Conservation (phyloP, 345 rosid species). For the Eutrema japonicum region DNA sequence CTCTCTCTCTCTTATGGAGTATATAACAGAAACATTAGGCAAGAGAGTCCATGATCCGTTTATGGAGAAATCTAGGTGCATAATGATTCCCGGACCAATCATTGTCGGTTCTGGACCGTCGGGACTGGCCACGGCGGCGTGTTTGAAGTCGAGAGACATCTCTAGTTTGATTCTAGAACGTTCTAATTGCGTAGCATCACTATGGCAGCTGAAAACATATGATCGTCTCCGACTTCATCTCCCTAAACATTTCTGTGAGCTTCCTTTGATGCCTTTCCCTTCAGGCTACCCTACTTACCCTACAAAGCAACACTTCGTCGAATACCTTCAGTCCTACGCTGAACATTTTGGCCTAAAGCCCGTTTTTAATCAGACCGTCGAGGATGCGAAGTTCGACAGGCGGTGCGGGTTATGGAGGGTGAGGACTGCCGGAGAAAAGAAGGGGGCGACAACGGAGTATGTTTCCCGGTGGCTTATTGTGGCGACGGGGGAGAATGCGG, state of each 20-base stretch:
- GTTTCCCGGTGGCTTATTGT: conserved; percentile 69
- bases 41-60: conserved; percentile 59
- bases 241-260: conserved; percentile 83
- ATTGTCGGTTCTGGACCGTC: conserved; percentile 92
- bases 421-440: conserved; percentile 49
- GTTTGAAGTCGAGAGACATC: conserved; percentile 62
- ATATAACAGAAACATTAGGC: conserved; percentile 53
- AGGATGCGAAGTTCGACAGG: conserved; percentile 59
- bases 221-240: conserved; percentile 91
- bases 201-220: conserved; percentile 82
- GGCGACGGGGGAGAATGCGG: conserved; percentile 88
- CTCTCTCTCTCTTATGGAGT: conserved; percentile 45
- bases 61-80: conserved; percentile 40
- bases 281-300: conserved; percentile 71
- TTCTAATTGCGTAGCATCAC: conserved; percentile 66
- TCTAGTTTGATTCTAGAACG: conserved; percentile 72
- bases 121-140: conserved; percentile 73
- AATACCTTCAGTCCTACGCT: conserved; percentile 60
- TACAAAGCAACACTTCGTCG: conserved; percentile 70
- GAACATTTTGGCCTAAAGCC: conserved; percentile 54
- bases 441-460: conserved; percentile 54
- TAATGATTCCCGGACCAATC: conserved; percentile 57
- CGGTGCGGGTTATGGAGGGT: conserved; percentile 60
- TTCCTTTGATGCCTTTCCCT: conserved; percentile 73
- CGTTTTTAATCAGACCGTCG: conserved; percentile 54